These are phyloP conservation scores for Fusarium buharicum DNA, from an alignment of 2,329 filamentous ascomycete species.

Conservation along the genomic window DNA sequence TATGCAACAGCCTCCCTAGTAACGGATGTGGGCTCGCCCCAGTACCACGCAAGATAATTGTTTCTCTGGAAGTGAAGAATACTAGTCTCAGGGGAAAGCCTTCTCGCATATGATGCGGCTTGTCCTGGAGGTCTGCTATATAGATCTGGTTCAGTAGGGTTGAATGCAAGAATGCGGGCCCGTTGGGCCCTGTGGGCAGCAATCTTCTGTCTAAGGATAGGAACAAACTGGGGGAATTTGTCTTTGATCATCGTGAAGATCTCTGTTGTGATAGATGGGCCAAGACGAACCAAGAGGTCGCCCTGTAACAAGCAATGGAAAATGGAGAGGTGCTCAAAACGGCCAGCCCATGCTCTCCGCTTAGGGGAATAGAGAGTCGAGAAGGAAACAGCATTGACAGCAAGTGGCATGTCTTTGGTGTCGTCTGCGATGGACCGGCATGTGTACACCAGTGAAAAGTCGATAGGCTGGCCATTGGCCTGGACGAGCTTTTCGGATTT, in stretches of 20 bases:
- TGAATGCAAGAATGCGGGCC: too few relatives aligned
- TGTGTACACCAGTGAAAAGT: conserved; percentile 3
- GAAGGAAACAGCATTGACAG: not conserved
- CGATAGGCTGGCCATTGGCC: not conserved
- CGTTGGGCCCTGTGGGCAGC: too few relatives aligned
- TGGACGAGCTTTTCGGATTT: conserved; percentile 1
- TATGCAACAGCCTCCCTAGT: not conserved
- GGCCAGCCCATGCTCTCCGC: conserved; percentile 1
- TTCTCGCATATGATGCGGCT: too few relatives aligned
- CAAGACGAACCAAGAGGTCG: not conserved
- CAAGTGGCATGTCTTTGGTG: not conserved
- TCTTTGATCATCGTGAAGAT: not conserved
- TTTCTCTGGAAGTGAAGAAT: too few relatives aligned
- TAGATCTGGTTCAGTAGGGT: too few relatives aligned
- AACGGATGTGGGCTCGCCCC: too few relatives aligned
- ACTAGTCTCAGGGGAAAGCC: too few relatives aligned
- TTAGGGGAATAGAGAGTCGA: not conserved
- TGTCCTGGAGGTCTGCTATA: too few relatives aligned
- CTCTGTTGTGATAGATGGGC: not conserved
- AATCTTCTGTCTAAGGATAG: too few relatives aligned
- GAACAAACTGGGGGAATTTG: too few relatives aligned
- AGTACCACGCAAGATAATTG: too few relatives aligned
- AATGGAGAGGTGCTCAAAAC: not conserved
- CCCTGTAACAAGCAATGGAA: not conserved
- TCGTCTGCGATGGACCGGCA: conserved; percentile 2